A percentile compares a stretch with the other conserved stretches of the same genome.
Conservation (phyloP, 305 asterid genomes). For the Ajuga reptans region DNA sequence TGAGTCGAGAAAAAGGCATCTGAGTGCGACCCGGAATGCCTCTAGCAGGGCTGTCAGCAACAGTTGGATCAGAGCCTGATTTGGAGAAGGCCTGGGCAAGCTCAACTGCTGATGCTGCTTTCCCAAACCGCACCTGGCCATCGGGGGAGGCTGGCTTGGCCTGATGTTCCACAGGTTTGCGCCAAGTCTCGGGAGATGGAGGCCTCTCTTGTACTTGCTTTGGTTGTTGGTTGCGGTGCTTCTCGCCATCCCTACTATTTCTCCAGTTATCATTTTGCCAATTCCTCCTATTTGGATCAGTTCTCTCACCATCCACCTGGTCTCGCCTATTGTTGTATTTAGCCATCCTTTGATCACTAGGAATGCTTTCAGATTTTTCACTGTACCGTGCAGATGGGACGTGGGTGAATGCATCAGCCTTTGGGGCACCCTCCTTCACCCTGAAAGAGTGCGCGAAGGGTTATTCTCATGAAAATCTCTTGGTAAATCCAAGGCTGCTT, state of each 20-base stretch:
- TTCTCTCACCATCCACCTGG: slow-evolving; percentile 44
- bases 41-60: slow-evolving; percentile 39
- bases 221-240: slow-evolving; percentile 40
- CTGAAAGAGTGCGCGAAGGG: slow-evolving; percentile 23
- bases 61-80: slow-evolving; percentile 52
- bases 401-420: slow-evolving; percentile 35
- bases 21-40: slow-evolving; percentile 49
- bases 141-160: slow-evolving; percentile 37
- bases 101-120: slow-evolving; percentile 86
- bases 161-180: slow-evolving; percentile 54
- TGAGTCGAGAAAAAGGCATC: slow-evolving; percentile 71
- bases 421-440: slow-evolving; percentile 47
- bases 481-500: background rate
- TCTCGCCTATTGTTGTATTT: slow-evolving; percentile 55
- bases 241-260: slow-evolving; percentile 44
- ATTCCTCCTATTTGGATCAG: slow-evolving; percentile 51
- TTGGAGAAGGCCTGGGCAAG: slow-evolving; percentile 83
- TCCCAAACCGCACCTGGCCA: slow-evolving; percentile 47
- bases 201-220: slow-evolving; percentile 55
- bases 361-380: slow-evolving; percentile 37
- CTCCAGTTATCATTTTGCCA: slow-evolving; percentile 53
- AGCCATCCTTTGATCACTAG: slow-evolving; percentile 34
- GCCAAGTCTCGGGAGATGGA: slow-evolving; percentile 89
- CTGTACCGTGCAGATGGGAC: slow-evolving; percentile 29
- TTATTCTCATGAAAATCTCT: background rate